Percentiles rank a stretch among this genome's conserved stretches.
Conservation (phyloP, 2,329 filamentous ascomycete genomes). For the Trematosphaeria pertusa region DNA sequence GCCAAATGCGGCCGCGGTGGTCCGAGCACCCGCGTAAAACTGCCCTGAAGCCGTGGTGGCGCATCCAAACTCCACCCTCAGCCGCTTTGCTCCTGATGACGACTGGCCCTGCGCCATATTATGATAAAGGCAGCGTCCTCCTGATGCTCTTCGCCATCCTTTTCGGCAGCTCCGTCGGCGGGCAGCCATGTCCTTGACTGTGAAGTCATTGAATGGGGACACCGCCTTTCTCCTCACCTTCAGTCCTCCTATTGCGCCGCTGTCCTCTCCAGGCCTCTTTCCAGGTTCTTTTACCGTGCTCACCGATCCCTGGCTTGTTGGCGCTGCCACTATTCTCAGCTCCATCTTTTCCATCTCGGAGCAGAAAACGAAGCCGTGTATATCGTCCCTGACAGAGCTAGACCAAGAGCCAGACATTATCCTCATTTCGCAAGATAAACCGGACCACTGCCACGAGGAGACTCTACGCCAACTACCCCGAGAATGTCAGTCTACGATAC, state of each 20-base stretch:
- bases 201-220: conserved; percentile 70
- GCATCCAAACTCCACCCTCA: conserved; percentile 7
- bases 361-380: conserved; percentile 62
- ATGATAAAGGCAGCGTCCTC: not conserved
- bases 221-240: conserved; percentile 71
- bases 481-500: conserved; percentile 65
- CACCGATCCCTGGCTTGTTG: conserved; percentile 74
- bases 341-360: conserved; percentile 66
- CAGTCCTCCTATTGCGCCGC: conserved; percentile 58
- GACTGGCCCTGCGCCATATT: not conserved
- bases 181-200: conserved; percentile 64
- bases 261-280: conserved; percentile 45
- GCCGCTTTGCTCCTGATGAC: conserved; percentile 3
- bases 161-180: conserved; percentile 3
- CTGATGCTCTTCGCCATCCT: conserved; percentile 7
- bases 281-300: conserved; percentile 69
- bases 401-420: conserved; percentile 62
- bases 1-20: not conserved
- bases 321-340: conserved; percentile 66
- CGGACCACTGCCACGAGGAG: conserved; percentile 74
- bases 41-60: conserved; percentile 19
- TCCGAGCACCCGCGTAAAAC: conserved; percentile 14
- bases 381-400: conserved; percentile 64
- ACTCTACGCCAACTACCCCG: conserved; percentile 70
- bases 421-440: conserved; percentile 67